These are phyloP conservation scores for Fagus crenata DNA, from an alignment of 306 rosid species.

Conservation along the genomic window DNA sequence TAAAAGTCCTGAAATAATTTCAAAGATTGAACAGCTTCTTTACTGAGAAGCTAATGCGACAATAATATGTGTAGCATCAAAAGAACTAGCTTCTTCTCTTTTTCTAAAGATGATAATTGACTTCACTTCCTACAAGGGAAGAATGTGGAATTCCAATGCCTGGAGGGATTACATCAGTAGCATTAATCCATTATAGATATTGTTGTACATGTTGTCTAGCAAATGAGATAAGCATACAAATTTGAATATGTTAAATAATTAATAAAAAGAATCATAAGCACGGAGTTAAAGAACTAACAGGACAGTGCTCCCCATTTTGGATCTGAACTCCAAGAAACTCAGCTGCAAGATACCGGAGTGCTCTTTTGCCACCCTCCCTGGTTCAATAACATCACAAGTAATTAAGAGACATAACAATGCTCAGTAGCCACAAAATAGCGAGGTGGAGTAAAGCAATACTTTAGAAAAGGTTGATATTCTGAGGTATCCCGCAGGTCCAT, in stretches of 20 bases:
- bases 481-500: conserved; percentile 76
- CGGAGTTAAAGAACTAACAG: conserved; percentile 58
- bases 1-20: background rate
- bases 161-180: background rate
- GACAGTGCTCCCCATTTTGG: conserved; percentile 94
- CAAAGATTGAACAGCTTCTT: conserved; percentile 4
- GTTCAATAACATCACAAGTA: conserved; percentile 31
- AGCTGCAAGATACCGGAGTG: conserved; percentile 78
- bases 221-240: background rate
- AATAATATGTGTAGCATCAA: conserved; percentile 5
- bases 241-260: background rate
- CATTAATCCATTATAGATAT: background rate
- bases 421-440: background rate
- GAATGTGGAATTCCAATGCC: background rate
- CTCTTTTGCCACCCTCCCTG: conserved; percentile 61
- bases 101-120: conserved; percentile 1
- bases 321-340: conserved; percentile 74
- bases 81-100: background rate
- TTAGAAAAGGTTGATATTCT: conserved; percentile 70
- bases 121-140: background rate
- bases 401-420: conserved; percentile 20
- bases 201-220: background rate
- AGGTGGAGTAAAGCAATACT: conserved; percentile 35
- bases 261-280: background rate
- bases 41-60: background rate